Conservation (phyloP, 2,329 filamentous ascomycete genomes). For the Didymella glomerata region DNA sequence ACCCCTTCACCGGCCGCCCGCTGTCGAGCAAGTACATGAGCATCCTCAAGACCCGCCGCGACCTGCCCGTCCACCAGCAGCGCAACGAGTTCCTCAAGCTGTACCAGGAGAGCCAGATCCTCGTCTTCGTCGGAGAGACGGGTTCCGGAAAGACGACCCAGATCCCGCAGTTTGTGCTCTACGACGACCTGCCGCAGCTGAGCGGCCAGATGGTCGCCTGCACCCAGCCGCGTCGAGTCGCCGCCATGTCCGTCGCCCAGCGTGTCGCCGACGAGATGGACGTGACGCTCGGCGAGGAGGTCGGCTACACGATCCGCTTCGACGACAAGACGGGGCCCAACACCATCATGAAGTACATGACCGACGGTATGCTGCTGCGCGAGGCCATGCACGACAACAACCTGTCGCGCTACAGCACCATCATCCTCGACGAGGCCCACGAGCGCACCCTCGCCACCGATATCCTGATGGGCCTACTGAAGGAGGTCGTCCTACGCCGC, state of each 20-base stretch:
- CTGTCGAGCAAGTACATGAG: slow-evolving; percentile 88
- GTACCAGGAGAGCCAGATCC: slow-evolving; percentile 92
- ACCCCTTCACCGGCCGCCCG: slow-evolving; percentile 81
- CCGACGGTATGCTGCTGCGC: slow-evolving; percentile 95
- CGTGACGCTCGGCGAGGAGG: slow-evolving; percentile 86
- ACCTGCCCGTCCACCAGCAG: slow-evolving; percentile 91
- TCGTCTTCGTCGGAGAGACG: slow-evolving; percentile 98
- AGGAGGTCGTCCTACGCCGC: slow-evolving; percentile 87
- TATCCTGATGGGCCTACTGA: slow-evolving; percentile 90
- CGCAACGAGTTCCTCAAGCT: slow-evolving; percentile 91
- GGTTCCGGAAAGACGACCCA: slow-evolving; percentile 99
- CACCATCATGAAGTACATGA: slow-evolving; percentile 99
- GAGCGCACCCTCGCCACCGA: slow-evolving; percentile 96
- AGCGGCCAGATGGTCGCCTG: slow-evolving; percentile 92
- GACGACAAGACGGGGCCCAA: slow-evolving; percentile 89
- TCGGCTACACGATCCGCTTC: slow-evolving; percentile 97
- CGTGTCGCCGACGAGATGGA: slow-evolving; percentile 97
- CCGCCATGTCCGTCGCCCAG: slow-evolving; percentile 96
- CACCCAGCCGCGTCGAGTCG: slow-evolving; percentile 96
- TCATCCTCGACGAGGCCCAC: slow-evolving; percentile 98
- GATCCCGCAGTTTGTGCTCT: slow-evolving; percentile 97
- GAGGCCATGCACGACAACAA: slow-evolving; percentile 94
- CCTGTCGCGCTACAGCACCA: slow-evolving; percentile 87
- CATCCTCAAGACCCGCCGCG: slow-evolving; percentile 83
- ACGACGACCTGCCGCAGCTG: slow-evolving; percentile 90